Base-by-base conservation (phyloP, 306 rosid genomes). In the Arachis hypogaea region DNA sequence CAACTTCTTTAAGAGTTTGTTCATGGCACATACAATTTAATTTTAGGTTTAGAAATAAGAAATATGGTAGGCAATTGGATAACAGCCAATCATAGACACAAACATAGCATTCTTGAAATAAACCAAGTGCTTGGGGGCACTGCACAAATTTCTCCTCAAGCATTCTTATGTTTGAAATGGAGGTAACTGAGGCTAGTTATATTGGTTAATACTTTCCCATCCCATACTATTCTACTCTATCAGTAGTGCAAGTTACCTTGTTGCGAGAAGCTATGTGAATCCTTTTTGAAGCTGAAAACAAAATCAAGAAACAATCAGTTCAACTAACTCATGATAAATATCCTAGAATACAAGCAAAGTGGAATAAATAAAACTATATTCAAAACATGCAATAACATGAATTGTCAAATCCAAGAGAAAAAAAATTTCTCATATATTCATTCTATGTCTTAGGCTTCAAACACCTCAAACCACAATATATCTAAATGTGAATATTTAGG, bases 211-310 rank as follows among this genome's bases (percentile, higher is more conserved):
- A 33, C 38, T 33, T 33, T 4, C 38, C 38, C 38, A 33, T 33
- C 38, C 38, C 38, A 33, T 33, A 33, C 38, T 49, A 7, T 28
- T 36, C 18, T 71, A 76, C 51, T 16, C 59, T 50, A 49, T 18
- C 46, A 38, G 64, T 51, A 60, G 55, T 47, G 65, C 10, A 52
- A 78, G 69, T 79, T 93, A 86, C 99, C 96, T 92, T 90, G 57
- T 79, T 77, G 51, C 69, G 89, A 77, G 92, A 76, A 73, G 82
- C 80, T 52, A 49, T 9, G 51, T 81, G 83, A 59, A 68, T 73
- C 71, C 76, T 80, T 66, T 82, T 83, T 0, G 79, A 64, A 81
- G 86, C 99, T 95, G 97, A 59, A 85, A 86, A 82, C 22, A 54
- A 10, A 12, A 22, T 11, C 57, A 65, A 74, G 7, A 29, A 62